Conservation (phyloP, 306 rosid species). For the Sphenostylis stenocarpa region DNA sequence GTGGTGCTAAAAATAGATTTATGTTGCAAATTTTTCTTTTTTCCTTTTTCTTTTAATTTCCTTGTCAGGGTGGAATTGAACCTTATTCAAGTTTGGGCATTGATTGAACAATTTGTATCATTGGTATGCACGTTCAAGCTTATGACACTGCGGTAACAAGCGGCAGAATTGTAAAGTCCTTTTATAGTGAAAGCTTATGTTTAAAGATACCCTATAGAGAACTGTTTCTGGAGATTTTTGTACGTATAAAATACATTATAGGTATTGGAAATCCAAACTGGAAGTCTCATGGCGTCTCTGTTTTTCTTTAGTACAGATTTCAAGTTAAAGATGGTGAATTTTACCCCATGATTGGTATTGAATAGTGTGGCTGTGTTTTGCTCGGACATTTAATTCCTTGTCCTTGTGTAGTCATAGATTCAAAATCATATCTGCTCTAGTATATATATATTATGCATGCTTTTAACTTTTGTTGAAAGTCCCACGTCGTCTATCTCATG, state of each 20-base stretch:
- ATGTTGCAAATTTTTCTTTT: constrained; percentile 28
- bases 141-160: constrained; percentile 35
- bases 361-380: background rate
- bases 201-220: constrained; percentile 10
- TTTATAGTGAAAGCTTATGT: constrained; percentile 18
- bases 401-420: background rate
- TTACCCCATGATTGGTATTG: background rate
- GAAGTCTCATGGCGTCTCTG: background rate
- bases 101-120: constrained; percentile 54
- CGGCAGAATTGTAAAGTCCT: constrained; percentile 18
- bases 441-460: background rate
- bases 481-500: no score
- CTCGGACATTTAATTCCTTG: background rate
- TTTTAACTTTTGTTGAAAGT: no score
- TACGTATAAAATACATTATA: background rate
- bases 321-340: constrained; percentile 24
- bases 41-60: background rate
- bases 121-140: constrained; percentile 41
- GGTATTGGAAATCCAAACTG: constrained; percentile 23
- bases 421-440: background rate
- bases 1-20: constrained; percentile 27
- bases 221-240: constrained; percentile 13
- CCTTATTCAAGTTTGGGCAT: constrained; percentile 63
- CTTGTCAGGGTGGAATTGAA: constrained; percentile 60
- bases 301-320: constrained; percentile 2